phyloP scores from a whole-genome alignment of 1,284 basidiomycete species.

The Mycena citricolor region DNA sequence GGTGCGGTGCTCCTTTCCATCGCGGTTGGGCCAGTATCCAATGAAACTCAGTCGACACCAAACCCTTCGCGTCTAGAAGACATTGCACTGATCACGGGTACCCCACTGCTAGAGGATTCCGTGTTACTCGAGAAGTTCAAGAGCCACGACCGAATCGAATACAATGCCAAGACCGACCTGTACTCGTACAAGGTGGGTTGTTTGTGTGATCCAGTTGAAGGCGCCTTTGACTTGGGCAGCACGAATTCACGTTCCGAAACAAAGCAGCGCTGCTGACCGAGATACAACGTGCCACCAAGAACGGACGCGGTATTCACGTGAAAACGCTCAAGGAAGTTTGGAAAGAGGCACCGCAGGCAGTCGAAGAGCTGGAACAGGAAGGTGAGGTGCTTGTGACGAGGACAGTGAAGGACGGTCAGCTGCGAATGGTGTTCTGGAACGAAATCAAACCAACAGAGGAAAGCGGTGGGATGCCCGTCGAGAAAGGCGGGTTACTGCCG shows the following conservation, averaged over 20 bases:
- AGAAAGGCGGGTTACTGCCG: constrained; percentile 63
- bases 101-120: constrained; percentile 72
- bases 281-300: constrained; percentile 70
- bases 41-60: constrained; percentile 53
- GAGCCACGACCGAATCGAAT: constrained; percentile 74
- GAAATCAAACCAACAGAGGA: constrained; percentile 78
- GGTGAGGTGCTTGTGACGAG: constrained; percentile 86
- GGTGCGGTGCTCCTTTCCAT: constrained; percentile 31
- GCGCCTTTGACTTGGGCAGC: constrained; percentile 43
- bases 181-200: constrained; percentile 77
- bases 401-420: constrained; percentile 79
- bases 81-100: constrained; percentile 75
- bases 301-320: constrained; percentile 77
- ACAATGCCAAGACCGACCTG: constrained; percentile 80
- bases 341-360: constrained; percentile 79
- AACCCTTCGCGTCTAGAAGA: constrained; percentile 86
- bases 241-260: constrained; percentile 83
- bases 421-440: constrained; percentile 91
- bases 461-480: constrained; percentile 65
- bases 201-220: constrained; percentile 4
- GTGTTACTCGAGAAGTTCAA: constrained; percentile 77
- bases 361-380: constrained; percentile 85
- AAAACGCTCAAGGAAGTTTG: constrained; percentile 85
- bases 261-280: constrained; percentile 81
- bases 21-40: background rate